Percentiles rank a stretch among this genome's conserved stretches.
These are phyloP conservation scores for Didymella pomorum DNA, from an alignment of 2,329 filamentous ascomycete genomes.

Conservation along the genomic window DNA sequence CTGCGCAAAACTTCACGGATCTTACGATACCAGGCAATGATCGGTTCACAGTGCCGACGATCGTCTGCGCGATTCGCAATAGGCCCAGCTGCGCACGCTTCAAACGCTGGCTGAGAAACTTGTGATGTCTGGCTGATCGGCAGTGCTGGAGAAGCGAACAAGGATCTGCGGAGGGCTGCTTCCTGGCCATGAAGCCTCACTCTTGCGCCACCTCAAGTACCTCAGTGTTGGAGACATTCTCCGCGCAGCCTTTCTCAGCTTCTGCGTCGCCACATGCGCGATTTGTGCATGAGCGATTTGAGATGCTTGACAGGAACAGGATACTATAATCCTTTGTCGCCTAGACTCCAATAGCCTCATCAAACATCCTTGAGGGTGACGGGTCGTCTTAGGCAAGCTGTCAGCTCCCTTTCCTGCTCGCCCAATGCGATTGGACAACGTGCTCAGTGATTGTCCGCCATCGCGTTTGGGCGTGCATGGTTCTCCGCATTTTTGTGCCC, in stretches of 20 bases:
- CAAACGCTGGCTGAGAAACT: background rate
- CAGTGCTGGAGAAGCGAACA: constrained; percentile 6
- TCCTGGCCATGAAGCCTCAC: constrained; percentile 12
- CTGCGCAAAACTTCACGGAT: background rate
- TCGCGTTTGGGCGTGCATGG: constrained; percentile 7
- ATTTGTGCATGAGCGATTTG: constrained; percentile 14
- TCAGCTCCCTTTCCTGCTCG: background rate
- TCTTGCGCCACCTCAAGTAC: constrained; percentile 9
- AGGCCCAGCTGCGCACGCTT: background rate
- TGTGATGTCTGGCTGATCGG: constrained; percentile 4
- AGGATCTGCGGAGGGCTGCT: constrained; percentile 4
- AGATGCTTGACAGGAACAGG: constrained; percentile 11
- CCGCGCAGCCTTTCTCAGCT: background rate
- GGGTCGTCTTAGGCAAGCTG: constrained; percentile 11
- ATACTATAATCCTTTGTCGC: constrained; percentile 2
- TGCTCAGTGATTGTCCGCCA: background rate
- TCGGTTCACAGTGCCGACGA: background rate
- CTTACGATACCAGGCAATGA: background rate
- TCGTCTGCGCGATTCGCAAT: background rate
- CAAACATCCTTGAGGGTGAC: constrained; percentile 3
- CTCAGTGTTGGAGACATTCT: constrained; percentile 13
- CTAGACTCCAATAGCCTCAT: constrained; percentile 12
- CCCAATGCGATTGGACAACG: background rate
- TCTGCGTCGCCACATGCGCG: constrained; percentile 11
- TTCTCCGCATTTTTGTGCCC: constrained; percentile 22